phyloP scores from a whole-genome alignment of 768 basidiomycete genomes.

The Gautieria morchelliformis region DNA sequence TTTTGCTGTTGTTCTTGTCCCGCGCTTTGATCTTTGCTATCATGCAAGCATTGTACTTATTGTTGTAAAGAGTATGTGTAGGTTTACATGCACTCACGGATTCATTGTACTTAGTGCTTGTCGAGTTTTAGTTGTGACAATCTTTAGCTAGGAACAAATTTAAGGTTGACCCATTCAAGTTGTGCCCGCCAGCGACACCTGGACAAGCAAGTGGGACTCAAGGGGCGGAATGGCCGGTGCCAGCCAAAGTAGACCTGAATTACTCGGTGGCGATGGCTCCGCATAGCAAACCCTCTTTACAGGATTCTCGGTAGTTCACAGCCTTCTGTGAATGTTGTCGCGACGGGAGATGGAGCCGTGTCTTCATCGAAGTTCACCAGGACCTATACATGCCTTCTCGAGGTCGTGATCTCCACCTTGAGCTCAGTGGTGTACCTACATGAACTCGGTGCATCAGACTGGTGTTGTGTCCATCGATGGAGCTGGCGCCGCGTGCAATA shows the following conservation, averaged over 20 bases:
- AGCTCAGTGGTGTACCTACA: no score
- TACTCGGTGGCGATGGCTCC: not conserved
- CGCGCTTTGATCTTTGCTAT: no score
- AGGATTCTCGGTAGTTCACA: not conserved
- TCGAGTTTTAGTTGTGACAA: no score
- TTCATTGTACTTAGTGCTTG: no score
- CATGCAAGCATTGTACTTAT: no score
- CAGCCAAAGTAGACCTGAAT: no score
- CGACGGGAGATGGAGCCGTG: slow-evolving; percentile 10
- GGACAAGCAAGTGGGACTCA: not conserved
- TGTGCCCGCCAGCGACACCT: no score
- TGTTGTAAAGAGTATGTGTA: no score
- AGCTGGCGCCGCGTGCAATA: slow-evolving; percentile 25
- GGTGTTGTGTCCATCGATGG: slow-evolving; percentile 6
- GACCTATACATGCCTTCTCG: slow-evolving; percentile 10
- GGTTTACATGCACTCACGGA: no score
- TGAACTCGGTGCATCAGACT: not conserved
- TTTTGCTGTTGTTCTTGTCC: no score
- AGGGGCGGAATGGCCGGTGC: not conserved
- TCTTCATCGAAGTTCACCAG: slow-evolving; percentile 14
- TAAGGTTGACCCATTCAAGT: no score
- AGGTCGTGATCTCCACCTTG: slow-evolving; percentile 15
- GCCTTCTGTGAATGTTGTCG: slow-evolving; percentile 12
- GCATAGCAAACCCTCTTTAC: slow-evolving; percentile 2
- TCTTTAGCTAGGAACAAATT: no score